phyloP scores from a whole-genome alignment of 352 stramenopile genomes.

The Detonula confervacea region DNA sequence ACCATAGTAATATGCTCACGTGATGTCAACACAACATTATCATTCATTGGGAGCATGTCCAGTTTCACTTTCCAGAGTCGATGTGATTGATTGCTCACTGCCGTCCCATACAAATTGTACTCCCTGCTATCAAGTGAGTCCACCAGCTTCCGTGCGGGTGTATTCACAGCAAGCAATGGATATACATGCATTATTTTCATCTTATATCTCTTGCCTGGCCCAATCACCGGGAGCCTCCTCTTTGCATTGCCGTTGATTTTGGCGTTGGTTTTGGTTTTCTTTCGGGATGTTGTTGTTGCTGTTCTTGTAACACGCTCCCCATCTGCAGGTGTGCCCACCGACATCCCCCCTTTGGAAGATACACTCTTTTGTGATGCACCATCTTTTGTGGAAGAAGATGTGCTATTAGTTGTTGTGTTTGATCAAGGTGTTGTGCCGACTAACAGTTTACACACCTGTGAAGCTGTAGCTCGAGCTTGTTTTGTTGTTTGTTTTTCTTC shows the following conservation, averaged over 20 bases:
- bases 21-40: not conserved
- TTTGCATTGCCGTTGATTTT: not conserved
- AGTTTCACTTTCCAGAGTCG: not conserved
- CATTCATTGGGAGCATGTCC: not conserved
- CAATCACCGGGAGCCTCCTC: not conserved
- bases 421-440: not conserved
- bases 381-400: not conserved
- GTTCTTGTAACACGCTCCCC: not conserved
- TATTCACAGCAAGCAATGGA: not conserved
- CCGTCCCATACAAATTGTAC: not conserved
- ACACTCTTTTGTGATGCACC: not conserved
- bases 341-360: not conserved
- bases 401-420: not conserved
- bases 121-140: not conserved
- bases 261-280: not conserved
- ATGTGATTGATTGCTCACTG: not conserved
- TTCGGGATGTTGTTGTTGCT: not conserved
- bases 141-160: not conserved
- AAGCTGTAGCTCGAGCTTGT: not conserved
- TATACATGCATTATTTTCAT: not conserved
- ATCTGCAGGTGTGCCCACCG: not conserved
- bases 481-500: not conserved
- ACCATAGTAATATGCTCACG: not conserved
- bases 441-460: not conserved
- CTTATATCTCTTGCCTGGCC: not conserved